Base-by-base conservation (phyloP, 495 filamentous ascomycete species). In the Hypoxylon cercidicola region DNA sequence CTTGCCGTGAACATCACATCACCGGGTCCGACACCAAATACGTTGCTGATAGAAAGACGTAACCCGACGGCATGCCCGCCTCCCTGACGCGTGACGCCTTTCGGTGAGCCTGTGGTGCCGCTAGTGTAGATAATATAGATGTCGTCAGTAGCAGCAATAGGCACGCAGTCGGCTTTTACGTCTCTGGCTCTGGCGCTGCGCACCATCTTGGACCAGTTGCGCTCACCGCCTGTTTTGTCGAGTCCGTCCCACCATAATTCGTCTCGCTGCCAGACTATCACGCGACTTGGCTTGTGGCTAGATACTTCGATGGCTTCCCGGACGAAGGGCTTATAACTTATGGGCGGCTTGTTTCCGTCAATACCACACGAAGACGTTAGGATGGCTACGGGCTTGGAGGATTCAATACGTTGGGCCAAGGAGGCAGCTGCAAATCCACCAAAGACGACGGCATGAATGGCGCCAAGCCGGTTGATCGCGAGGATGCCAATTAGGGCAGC, bases 311-410 rank as follows among this genome's bases (percentile, higher is more conserved):
- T 78, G 1, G 89, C 90, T n/a, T 87, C 87, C 60, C 87, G 82
- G 16, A 97, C 82, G 52, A 93, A 85, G 0, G 86, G 83, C 55
- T 87, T 85, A 69, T 97, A 97, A 9, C 80, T 64, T 66, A 88
- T 81, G 4, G 90, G 86, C 1, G 87, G 89, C 70, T 96, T 96
- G 54, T 81, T 81, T 8, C 93, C 93, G 65, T 97, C 93, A 46
- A 97, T 93, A 6, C 93, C 93, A 75, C 93, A 97, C 2, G 90
- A 94, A 2, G 93, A 93, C 3, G 93, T 97, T 75, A 97, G 82
- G 47, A 97, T 87, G 9, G 83, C 86, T 16, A 84, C 83, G 11
- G 93, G 91, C 43, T 85, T 83, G 1, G 89, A 91, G 0, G 90
- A 90, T 39, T 96, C 92, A 55, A 97, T 96, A 8, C 93, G 84